These are phyloP conservation scores for Mycena metata DNA, from an alignment of 768 basidiomycete species.

Conservation along the genomic window DNA sequence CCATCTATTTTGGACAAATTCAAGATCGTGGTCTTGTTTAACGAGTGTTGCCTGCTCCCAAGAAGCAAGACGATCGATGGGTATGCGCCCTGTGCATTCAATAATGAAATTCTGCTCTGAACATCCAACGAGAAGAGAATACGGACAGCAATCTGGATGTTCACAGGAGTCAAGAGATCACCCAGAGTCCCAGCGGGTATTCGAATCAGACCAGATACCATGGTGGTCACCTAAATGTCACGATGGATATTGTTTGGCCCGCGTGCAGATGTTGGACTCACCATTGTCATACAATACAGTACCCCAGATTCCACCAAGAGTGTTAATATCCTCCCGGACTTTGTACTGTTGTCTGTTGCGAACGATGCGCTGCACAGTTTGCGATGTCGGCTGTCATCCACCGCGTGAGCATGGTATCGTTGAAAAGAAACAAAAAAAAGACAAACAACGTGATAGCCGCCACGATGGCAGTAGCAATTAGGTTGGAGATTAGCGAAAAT, in stretches of 20 bases:
- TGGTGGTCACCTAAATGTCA: neutral
- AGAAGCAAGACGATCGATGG: neutral
- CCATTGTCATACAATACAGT: constrained; percentile 18
- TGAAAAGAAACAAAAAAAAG: neutral
- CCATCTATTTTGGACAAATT: too few species aligned
- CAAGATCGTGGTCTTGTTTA: neutral
- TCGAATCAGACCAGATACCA: constrained; percentile 8
- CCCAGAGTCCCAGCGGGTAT: constrained; percentile 20
- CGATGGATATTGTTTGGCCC: neutral
- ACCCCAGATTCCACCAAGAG: constrained; percentile 21
- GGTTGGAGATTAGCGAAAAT: constrained; percentile 10
- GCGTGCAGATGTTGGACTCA: neutral
- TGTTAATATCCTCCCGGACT: neutral
- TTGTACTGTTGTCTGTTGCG: neutral
- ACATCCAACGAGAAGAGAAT: neutral
- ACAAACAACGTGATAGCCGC: constrained; percentile 5
- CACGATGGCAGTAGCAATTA: constrained; percentile 1
- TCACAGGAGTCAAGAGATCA: constrained; percentile 34
- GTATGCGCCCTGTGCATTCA: neutral
- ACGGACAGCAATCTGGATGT: constrained; percentile 38
- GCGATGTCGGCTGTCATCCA: constrained; percentile 10
- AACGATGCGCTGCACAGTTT: neutral
- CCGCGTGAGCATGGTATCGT: constrained; percentile 4
- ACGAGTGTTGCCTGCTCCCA: neutral
- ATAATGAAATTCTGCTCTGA: neutral